Evolutionary conservation across 169 alveolate species (phyloP), one percentile per base, ranked within the genome.

Genomic region (Prorocentrum cordatum): DNA sequence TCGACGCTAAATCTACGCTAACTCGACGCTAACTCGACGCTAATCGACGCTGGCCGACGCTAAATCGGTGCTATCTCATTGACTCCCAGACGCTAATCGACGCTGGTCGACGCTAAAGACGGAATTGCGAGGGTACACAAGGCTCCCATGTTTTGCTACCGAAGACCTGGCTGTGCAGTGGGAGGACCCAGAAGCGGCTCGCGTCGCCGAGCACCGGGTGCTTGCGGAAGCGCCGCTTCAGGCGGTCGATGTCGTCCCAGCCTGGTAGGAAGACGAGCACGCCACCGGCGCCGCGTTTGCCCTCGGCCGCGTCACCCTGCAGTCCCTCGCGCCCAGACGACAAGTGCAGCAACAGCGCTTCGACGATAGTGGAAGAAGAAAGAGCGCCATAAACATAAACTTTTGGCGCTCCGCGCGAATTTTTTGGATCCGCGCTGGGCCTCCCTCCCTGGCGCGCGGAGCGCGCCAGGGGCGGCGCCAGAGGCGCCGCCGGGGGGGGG

Each of bases 241-340:
- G 22, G 33, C 66, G 26, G 91, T 83, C 93, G 83, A 97, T 96
- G 92, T 97, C 99, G 72, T 95, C 96, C 94, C 98, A 96, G 14
- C 99, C 99, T 22, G 99, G 96, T 36, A 97, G 92, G 93, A 98
- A 98, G 24, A 97, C 97, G 67, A 98, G 93, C 33, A 98, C 95
- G 75, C 98, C 97, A n/a, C 99, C 99, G 35, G 95, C 62, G 45
- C 50, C 22, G 22, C 20, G 29, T 14, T 59, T n/a, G n/a, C 22
- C 32, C 33, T 33, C 14, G 62, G 62, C 12, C 22, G 29, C 62
- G 22, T 20, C 29, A 3, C 7, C 12, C 12, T 20, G 12, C n/a
- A 20, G 3, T 3, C 6, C n/a, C 12, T 5, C 12, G 6, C 7
- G 29, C n/a, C 61, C 20, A 47, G 12, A 3, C 61, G 29, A 47